phyloP scores from a whole-genome alignment of 1,139 yeast species.

The Zygosaccharomyces sapae region DNA sequence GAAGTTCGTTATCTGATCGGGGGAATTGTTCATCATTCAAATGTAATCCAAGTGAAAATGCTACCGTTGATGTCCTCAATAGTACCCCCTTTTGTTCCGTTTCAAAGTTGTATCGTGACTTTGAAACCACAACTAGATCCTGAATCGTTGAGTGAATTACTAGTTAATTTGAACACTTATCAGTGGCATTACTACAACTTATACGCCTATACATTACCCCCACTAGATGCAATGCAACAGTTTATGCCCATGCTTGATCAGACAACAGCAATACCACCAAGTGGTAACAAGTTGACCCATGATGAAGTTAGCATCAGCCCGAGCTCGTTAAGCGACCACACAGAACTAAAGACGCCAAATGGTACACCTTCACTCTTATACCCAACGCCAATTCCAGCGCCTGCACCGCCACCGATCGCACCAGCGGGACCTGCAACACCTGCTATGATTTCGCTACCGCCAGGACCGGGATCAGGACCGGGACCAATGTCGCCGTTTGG shows the following conservation, averaged over 20 bases:
- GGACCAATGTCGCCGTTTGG: conserved; percentile 1
- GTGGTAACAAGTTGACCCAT: background rate
- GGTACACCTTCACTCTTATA: conserved; percentile 9
- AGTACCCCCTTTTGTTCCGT: conserved; percentile 31
- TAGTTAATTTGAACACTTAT: conserved; percentile 29
- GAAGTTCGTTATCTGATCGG: conserved; percentile 34
- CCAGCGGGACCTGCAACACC: conserved; percentile 1
- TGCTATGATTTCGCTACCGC: background rate
- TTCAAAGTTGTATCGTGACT: conserved; percentile 32
- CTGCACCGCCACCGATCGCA: background rate
- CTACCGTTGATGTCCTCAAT: conserved; percentile 33
- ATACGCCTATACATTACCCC: conserved; percentile 27
- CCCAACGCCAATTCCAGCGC: conserved; percentile 4
- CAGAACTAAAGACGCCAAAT: conserved; percentile 4
- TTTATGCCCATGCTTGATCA: conserved; percentile 2
- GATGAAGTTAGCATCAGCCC: conserved; percentile 4
- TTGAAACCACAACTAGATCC: conserved; percentile 20
- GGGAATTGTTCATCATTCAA: conserved; percentile 31
- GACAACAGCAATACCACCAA: conserved; percentile 1
- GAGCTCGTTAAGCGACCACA: conserved; percentile 14
- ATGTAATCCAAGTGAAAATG: conserved; percentile 30
- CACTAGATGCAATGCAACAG: conserved; percentile 6
- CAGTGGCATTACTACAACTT: conserved; percentile 34
- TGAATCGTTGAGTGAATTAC: conserved; percentile 25
- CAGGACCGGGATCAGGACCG: background rate